Percentiles rank a stretch among this genome's conserved stretches.
Conservation (phyloP, 2,329 filamentous ascomycete species). For the Colletotrichum acutatum region DNA sequence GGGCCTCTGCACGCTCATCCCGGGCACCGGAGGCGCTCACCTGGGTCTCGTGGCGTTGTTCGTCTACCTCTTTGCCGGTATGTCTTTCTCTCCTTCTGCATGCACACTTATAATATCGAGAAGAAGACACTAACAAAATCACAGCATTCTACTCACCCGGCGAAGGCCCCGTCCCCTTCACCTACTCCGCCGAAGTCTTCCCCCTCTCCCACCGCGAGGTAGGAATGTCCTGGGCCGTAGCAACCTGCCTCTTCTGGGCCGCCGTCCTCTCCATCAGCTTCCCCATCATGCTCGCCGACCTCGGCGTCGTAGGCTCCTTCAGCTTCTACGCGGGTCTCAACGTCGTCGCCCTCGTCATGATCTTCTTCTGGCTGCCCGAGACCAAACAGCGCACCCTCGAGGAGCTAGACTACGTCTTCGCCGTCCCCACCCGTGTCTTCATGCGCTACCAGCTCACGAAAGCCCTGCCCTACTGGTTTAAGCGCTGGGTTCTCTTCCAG, state of each 20-base stretch:
- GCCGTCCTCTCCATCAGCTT: constrained; percentile 62
- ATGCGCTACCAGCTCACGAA: constrained; percentile 46
- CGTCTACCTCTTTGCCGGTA: constrained; percentile 70
- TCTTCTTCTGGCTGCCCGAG: constrained; percentile 68
- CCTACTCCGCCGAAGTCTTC: constrained; percentile 72
- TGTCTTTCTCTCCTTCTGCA: not conserved
- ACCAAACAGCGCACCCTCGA: constrained; percentile 69
- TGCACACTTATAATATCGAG: not conserved
- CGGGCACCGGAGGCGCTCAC: constrained; percentile 49
- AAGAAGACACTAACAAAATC: not conserved
- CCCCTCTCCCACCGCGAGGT: constrained; percentile 72
- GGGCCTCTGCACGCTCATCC: constrained; percentile 51
- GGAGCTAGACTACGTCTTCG: constrained; percentile 54
- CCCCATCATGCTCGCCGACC: constrained; percentile 56
- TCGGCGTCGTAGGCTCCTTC: constrained; percentile 52
- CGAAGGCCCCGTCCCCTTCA: constrained; percentile 68
- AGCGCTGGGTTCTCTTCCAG: constrained; percentile 42
- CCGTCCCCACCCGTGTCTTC: constrained; percentile 45
- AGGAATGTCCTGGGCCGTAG: constrained; percentile 72
- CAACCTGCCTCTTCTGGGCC: constrained; percentile 67
- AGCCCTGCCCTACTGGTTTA: constrained; percentile 47
- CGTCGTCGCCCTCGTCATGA: constrained; percentile 63
- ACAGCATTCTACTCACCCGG: constrained; percentile 70
- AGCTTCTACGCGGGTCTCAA: constrained; percentile 67
- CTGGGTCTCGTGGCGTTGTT: constrained; percentile 70